Evolutionary conservation across 225 moss, liverwort and hornwort species (phyloP), one percentile per base, ranked within the genome.

Genomic region (Marchantia paleacea): DNA sequence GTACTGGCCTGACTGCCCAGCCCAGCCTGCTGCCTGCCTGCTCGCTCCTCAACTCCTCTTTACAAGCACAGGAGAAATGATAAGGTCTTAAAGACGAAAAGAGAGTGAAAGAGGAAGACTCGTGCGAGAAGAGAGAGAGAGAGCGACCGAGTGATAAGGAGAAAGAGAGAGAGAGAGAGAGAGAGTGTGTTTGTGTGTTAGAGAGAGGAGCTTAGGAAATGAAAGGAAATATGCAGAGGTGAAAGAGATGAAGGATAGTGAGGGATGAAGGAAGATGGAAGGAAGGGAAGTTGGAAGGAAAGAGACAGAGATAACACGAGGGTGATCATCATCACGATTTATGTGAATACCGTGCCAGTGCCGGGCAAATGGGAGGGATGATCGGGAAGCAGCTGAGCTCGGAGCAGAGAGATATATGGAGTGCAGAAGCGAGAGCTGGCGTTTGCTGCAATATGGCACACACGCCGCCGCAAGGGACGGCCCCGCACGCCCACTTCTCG

Each of bases 381-480:
- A 75, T 75, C 75, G 75, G 75, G 30, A 39, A 50, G 68, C 68
- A 68, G 68, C 68, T 68, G 68, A 73, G 20, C 73, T 73, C 50
- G 73, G 73, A 73, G 73, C 51, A 54, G 53, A 75, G 53, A 54
- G 14, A 55, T 54, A 57, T 54, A 75, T 54, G 75, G 75, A 75
- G 30, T 54, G 75, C 54, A 75, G 71, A 19, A 48, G 19, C 29
- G 71, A 73, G 50, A 73, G 73, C 50, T 50, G 51, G 24, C 51
- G 50, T n/a, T n/a, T 52, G 75, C 26, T 53, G 52, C 50, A 52
- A 48, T 53, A 55, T 75, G 75, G 25, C 75, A 55, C 54, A 55
- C 75, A 75, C 75, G 75, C 75, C 75, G 75, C 75, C 75, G 55
- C 57, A 75, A 75, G 29, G 75, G 54, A 14, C 75, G 75, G 75